Evolutionary conservation across 164 flowering plant species (phyloP).

Genomic region (Aristolochia californica): DNA sequence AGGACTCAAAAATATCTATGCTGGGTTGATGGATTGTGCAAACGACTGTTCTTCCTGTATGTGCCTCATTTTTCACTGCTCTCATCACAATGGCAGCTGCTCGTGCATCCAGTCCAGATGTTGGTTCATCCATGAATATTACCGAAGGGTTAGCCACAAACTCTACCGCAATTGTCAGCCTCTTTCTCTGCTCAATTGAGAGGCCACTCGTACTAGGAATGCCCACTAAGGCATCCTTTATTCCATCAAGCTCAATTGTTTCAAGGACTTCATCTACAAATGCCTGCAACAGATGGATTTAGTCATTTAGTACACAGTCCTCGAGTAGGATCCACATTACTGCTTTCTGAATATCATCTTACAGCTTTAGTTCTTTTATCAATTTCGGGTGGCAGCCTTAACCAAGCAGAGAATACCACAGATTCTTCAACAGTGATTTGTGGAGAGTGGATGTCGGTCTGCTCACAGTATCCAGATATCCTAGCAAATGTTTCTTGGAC

Average conservation of each 20-base stretch:
- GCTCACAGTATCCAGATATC: slow-evolving; percentile 80
- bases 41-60: slow-evolving; percentile 58
- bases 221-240: slow-evolving; percentile 61
- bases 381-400: slow-evolving; percentile 45
- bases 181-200: slow-evolving; percentile 74
- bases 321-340: no score
- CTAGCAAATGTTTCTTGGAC: slow-evolving; percentile 75
- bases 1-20: slow-evolving; percentile 69
- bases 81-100: slow-evolving; percentile 83
- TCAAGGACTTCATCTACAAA: slow-evolving; percentile 70
- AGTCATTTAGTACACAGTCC: no score
- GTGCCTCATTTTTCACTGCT: slow-evolving; percentile 54
- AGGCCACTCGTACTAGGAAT: slow-evolving; percentile 61
- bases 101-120: slow-evolving; percentile 78
- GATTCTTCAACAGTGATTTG: slow-evolving; percentile 73
- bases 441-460: no score
- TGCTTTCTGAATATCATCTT: slow-evolving; percentile 10
- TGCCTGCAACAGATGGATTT: slow-evolving; percentile 20
- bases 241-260: slow-evolving; percentile 61
- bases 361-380: slow-evolving; percentile 45
- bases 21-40: slow-evolving; percentile 71
- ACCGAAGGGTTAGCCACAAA: slow-evolving; percentile 77
- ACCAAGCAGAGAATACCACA: slow-evolving; percentile 63
- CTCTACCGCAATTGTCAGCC: slow-evolving; percentile 83
- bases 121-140: slow-evolving; percentile 83